Base-by-base conservation (phyloP, 2,329 filamentous ascomycete genomes). In the Aspergillus tanneri region DNA sequence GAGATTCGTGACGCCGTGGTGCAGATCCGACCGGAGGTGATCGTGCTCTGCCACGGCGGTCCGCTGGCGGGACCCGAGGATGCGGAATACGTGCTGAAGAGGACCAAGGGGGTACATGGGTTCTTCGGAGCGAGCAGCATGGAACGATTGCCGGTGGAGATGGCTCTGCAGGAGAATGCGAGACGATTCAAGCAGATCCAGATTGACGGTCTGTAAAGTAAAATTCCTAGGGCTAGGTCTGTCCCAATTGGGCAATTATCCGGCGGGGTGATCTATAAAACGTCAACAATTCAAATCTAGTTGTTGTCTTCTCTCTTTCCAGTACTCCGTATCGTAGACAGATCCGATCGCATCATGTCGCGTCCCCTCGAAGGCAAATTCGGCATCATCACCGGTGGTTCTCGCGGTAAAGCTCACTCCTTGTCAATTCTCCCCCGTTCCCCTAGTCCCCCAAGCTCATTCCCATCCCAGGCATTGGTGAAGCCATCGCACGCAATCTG, bases 321-420 rank as follows among this genome's bases (percentile, higher is more conserved):
- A 14, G 24, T 12, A 25, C 19, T n/a, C 32, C 8, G 23, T 11
- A 27, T 27, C 12, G n/a, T n/a, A n/a, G n/a, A n/a, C n/a, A n/a
- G n/a, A n/a, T n/a, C n/a, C n/a, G n/a, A n/a, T n/a, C n/a, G 43
- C 37, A 53, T 18, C 48, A 58, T 56, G 53, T 47, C 54, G 50
- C 63, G 70, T 30, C 61, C 70, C 40, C 74, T 86, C n/a, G 83
- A 88, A 64, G 87, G 87, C 58, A 90, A 90, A 68, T 76, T 91
- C 43, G 88, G 82, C 44, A 84, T 95, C 56, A 77, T 93, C 38
- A 93, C 89, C 1, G 89, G 89, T 47, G 86, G 84, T 50, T 90
- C 88, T 49, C 76, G 89, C 76, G 87, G 88, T 88, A 76, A 53
- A 60, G 40, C 38, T 42, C 14, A 47, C 37, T 30, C 24, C n/a